Conservation (phyloP, 2,329 filamentous ascomycete genomes). For the Fusarium pseudonygamai region DNA sequence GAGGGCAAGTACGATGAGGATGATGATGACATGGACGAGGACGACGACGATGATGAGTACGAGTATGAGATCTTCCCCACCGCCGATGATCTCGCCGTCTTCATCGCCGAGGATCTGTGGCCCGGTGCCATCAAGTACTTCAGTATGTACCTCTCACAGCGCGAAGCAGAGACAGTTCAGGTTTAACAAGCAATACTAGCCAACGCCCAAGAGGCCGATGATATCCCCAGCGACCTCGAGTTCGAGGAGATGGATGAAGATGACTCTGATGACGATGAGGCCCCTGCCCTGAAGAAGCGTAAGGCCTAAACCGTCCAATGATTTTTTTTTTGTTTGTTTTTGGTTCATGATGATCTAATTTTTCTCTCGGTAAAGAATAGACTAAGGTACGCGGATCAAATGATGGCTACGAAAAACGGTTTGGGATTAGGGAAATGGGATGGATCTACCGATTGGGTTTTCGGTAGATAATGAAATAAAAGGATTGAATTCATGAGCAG, state of each 20-base stretch:
- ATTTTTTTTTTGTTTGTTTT: background rate
- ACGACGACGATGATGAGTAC: conserved; percentile 70
- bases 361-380: conserved; percentile 37
- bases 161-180: background rate
- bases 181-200: conserved; percentile 49
- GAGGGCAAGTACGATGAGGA: conserved; percentile 58
- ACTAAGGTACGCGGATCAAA: conserved; percentile 23
- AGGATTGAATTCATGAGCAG: conserved; percentile 2
- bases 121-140: conserved; percentile 91
- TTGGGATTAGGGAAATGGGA: conserved; percentile 9
- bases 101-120: conserved; percentile 88
- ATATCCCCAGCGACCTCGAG: conserved; percentile 70
- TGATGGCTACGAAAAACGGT: conserved; percentile 14
- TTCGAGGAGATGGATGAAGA: conserved; percentile 68
- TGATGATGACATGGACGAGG: conserved; percentile 59
- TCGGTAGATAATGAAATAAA: conserved; percentile 11
- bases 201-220: conserved; percentile 72
- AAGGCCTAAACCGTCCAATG: conserved; percentile 47
- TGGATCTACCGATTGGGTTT: conserved; percentile 5
- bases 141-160: conserved; percentile 66
- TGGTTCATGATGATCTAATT: conserved; percentile 20
- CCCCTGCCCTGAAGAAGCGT: conserved; percentile 55
- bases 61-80: conserved; percentile 87
- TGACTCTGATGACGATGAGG: conserved; percentile 47
- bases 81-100: conserved; percentile 83